These are phyloP conservation scores for Eucalyptus virginea DNA, from an alignment of 345 rosid genomes.

Conservation along the genomic window DNA sequence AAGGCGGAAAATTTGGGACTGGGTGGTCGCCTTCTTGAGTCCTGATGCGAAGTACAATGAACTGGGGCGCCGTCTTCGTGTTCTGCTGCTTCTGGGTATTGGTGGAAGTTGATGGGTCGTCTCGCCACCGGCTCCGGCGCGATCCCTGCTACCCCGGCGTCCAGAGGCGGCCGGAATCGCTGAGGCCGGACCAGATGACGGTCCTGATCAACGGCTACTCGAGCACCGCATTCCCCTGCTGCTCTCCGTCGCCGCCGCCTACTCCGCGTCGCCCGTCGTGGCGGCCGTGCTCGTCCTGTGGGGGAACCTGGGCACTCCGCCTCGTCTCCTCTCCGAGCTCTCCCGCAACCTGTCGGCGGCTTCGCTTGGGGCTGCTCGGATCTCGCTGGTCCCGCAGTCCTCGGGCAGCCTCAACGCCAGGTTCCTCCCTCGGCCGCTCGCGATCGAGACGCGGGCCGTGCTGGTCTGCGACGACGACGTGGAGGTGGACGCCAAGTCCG, in stretches of 20 bases:
- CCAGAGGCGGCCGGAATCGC: not conserved
- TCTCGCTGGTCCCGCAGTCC: conserved; percentile 1
- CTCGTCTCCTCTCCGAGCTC: not conserved
- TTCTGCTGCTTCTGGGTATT: not conserved
- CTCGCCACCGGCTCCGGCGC: not conserved
- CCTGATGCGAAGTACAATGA: not conserved
- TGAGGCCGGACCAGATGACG: conserved; percentile 4
- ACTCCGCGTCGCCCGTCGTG: not conserved
- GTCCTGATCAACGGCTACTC: conserved; percentile 8
- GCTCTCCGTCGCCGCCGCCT: not conserved
- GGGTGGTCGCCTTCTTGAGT: not conserved
- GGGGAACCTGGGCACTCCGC: conserved; percentile 4
- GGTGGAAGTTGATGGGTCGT: not conserved
- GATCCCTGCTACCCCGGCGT: not conserved
- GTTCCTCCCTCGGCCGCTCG: conserved; percentile 1
- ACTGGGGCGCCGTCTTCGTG: not conserved
- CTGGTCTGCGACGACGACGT: conserved; percentile 7
- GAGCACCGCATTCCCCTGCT: conserved; percentile 3
- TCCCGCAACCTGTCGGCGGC: conserved; percentile 1
- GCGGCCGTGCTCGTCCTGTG: conserved; percentile 1
- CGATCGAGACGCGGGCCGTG: not conserved
- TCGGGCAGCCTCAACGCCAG: conserved; percentile 5
- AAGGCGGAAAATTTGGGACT: not conserved
- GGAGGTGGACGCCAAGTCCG: conserved; percentile 4
- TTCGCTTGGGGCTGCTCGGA: not conserved